Percentiles rank a stretch among this genome's conserved stretches.
Conservation (phyloP, 164 flowering plant genomes). For the Chloranthus sessilifolius region DNA sequence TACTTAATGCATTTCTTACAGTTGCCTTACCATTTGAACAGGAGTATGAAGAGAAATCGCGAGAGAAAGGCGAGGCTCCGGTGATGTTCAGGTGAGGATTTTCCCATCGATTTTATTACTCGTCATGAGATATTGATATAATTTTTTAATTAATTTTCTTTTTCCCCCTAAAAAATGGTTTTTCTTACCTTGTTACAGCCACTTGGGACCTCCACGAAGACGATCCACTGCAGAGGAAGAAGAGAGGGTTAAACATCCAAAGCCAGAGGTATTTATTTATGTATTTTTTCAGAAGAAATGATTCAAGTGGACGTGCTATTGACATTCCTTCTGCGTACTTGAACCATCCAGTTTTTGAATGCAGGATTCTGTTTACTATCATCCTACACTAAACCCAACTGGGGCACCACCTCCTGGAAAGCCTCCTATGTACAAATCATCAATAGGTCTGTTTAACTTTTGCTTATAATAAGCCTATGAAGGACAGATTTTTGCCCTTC, state of each 20-base stretch:
- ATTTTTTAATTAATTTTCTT: not conserved
- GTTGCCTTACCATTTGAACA: slow-evolving; percentile 16
- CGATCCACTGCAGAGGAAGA: slow-evolving; percentile 82
- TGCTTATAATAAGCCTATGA: not conserved
- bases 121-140: slow-evolving; percentile 3
- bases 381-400: slow-evolving; percentile 88
- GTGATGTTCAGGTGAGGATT: slow-evolving; percentile 89
- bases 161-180: not conserved
- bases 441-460: slow-evolving; percentile 54
- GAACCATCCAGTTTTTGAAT: slow-evolving; percentile 13
- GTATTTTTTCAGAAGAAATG: too few relatives aligned
- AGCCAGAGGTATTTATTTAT: slow-evolving; percentile 64
- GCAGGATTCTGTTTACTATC: slow-evolving; percentile 99
- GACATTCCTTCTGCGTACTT: not conserved
- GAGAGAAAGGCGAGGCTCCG: slow-evolving; percentile 94
- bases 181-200: slow-evolving; percentile 45
- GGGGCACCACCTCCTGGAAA: slow-evolving; percentile 99
- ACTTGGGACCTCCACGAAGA: slow-evolving; percentile 84
- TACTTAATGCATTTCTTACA: not conserved
- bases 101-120: not conserved
- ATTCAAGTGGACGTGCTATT: not conserved
- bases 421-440: slow-evolving; percentile 95
- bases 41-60: slow-evolving; percentile 89
- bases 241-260: slow-evolving; percentile 80
- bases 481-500: not conserved